Conservation (phyloP, 305 asterid genomes). For the Petunia hybrid region DNA sequence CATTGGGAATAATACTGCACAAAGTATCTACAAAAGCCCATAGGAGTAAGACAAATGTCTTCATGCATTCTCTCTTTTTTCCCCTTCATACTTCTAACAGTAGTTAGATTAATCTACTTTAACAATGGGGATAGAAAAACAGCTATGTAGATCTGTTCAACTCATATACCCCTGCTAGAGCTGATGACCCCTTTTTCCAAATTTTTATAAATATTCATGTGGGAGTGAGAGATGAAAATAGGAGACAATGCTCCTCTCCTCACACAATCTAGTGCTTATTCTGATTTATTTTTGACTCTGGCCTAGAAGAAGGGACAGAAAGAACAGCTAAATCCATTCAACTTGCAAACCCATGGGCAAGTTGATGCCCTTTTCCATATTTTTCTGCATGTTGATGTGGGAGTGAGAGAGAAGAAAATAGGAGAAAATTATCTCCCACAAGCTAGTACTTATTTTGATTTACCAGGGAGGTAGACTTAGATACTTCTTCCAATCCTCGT, state of each 20-base stretch:
- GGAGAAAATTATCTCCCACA: not conserved
- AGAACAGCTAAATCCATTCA: conserved; percentile 18
- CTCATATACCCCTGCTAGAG: not conserved
- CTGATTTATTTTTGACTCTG: not conserved
- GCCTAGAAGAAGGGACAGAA: conserved; percentile 3
- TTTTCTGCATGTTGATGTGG: not conserved
- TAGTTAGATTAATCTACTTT: too few species aligned
- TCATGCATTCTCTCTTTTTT: too few species aligned
- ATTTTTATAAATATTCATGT: not conserved
- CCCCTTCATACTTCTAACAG: not conserved
- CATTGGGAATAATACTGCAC: too few species aligned
- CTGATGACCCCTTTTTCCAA: not conserved
- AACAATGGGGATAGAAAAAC: not conserved
- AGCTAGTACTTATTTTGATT: not conserved
- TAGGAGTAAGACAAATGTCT: too few species aligned
- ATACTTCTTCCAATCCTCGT: not conserved
- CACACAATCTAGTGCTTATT: conserved; percentile 13
- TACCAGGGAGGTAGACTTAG: conserved; percentile 6
- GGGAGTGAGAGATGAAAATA: not conserved
- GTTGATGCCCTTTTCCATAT: conserved; percentile 1
- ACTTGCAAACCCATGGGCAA: not conserved
- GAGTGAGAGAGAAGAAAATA: not conserved
- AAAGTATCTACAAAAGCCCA: too few species aligned
- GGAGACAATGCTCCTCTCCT: not conserved
- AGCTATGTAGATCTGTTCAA: not conserved